Percentiles rank a stretch among this genome's conserved stretches.
These are phyloP conservation scores for Aegilops longissima DNA, from an alignment of 176 grass and related monocot genomes.

Conservation along the genomic window DNA sequence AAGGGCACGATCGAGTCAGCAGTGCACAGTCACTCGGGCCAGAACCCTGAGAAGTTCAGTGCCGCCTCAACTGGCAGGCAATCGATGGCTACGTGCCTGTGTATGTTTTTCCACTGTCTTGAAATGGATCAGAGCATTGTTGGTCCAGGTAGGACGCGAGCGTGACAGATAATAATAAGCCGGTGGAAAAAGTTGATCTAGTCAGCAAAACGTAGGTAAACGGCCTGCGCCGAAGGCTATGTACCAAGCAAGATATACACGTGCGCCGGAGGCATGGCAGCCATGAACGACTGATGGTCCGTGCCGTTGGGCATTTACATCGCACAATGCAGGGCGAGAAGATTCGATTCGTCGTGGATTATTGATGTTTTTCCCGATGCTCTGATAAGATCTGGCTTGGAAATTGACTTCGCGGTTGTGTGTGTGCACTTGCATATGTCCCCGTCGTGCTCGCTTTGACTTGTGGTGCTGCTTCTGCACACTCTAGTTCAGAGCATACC, in stretches of 20 bases:
- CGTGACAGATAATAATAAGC: not conserved
- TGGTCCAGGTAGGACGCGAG: not conserved
- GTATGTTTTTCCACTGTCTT: not conserved
- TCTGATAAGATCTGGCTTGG: not conserved
- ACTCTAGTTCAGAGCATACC: too few species aligned
- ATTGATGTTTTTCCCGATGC: not conserved
- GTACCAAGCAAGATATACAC: too few species aligned
- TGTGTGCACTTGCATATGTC: too few species aligned
- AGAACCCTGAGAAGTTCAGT: not conserved
- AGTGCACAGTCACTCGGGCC: not conserved
- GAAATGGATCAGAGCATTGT: not conserved
- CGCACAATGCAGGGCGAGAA: too few species aligned
- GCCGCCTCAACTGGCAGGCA: not conserved
- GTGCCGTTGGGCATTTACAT: too few species aligned
- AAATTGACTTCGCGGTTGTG: too few species aligned
- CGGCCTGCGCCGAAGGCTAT: constrained; percentile 11
- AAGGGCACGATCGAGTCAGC: not conserved
- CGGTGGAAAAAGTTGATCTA: not conserved
- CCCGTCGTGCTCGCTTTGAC: too few species aligned
- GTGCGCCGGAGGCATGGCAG: not conserved
- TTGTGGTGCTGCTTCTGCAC: too few species aligned
- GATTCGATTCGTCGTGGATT: not conserved
- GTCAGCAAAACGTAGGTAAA: not conserved
- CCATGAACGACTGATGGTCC: not conserved
- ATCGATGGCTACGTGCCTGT: too few species aligned